A percentile compares a stretch with the other conserved stretches of the same genome.
Evolutionary conservation across 225 moss, liverwort and hornwort genomes (phyloP).

Genomic region (Takakia lepidozioides): DNA sequence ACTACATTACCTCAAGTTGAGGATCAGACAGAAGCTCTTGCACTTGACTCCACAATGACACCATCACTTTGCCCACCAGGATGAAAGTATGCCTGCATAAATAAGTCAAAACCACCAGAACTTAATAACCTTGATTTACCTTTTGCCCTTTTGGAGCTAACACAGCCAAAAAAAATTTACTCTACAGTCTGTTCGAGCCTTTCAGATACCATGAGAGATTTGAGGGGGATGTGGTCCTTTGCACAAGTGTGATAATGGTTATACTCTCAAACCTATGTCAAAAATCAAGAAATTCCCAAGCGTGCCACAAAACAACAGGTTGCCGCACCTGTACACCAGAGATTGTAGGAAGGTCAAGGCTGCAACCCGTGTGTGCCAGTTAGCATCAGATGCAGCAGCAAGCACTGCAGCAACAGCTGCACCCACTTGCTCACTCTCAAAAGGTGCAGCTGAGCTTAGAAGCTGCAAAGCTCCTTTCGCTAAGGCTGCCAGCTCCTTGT

Average conservation of each 20-base stretch:
- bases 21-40: conserved; percentile 83
- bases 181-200: too few relatives aligned
- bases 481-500: conserved; percentile 75
- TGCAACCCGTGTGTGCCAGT: conserved; percentile 95
- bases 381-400: conserved; percentile 59
- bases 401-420: conserved; percentile 72
- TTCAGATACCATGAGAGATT: too few relatives aligned
- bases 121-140: not conserved
- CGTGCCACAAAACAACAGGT: not conserved
- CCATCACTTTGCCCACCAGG: conserved; percentile 45
- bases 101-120: not conserved
- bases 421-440: conserved; percentile 53
- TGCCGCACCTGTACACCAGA: conserved; percentile 67
- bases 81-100: conserved; percentile 77
- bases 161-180: too few relatives aligned
- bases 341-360: conserved; percentile 85
- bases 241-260: too few relatives aligned
- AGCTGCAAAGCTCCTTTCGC: conserved; percentile 71
- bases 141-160: too few relatives aligned
- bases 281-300: too few relatives aligned
- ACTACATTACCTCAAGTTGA: conserved; percentile 96
- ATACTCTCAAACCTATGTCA: too few relatives aligned
- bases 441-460: conserved; percentile 75
- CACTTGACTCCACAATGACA: conserved; percentile 70
- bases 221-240: too few relatives aligned